Evolutionary conservation across 805 yeast genomes (phyloP).

Genomic region (Ogataea ramenticola): DNA sequence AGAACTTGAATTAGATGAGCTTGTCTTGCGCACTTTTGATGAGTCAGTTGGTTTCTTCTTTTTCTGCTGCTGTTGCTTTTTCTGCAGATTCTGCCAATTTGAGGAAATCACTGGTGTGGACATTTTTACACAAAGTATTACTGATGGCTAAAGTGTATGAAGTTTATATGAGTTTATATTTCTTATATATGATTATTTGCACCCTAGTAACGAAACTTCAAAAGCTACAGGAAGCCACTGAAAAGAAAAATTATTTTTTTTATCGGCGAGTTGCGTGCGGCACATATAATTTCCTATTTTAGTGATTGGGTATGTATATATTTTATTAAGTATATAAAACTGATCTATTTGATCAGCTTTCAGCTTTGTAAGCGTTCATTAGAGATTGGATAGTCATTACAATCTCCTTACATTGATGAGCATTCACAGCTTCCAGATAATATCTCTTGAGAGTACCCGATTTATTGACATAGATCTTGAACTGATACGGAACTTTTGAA

Average conservation of each 20-base stretch:
- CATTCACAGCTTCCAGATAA: slow-evolving; percentile 70
- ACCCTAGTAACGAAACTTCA: too few species aligned
- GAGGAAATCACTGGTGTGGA: slow-evolving; percentile 8
- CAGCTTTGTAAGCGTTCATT: slow-evolving; percentile 36
- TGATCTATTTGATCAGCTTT: slow-evolving; percentile 1
- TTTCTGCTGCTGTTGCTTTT: slow-evolving; percentile 5
- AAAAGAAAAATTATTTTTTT: too few species aligned
- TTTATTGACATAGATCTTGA: slow-evolving; percentile 73
- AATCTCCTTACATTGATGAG: slow-evolving; percentile 62
- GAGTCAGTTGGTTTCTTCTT: too few species aligned
- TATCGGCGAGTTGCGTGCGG: too few species aligned
- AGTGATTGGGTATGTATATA: too few species aligned
- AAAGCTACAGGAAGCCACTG: too few species aligned
- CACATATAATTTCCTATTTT: too few species aligned
- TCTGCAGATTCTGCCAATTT: slow-evolving; percentile 15
- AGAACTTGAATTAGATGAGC: background rate
- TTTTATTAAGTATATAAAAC: too few species aligned
- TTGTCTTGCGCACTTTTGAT: background rate
- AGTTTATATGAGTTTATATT: too few species aligned
- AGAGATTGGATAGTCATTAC: slow-evolving; percentile 61
- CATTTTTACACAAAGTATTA: too few species aligned
- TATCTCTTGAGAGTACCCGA: slow-evolving; percentile 70
- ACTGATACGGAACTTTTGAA: slow-evolving; percentile 64
- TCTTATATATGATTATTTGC: too few species aligned
- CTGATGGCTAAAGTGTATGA: too few species aligned